phyloP scores from a whole-genome alignment of 169 alveolate species.

The Theileria sp. region DNA sequence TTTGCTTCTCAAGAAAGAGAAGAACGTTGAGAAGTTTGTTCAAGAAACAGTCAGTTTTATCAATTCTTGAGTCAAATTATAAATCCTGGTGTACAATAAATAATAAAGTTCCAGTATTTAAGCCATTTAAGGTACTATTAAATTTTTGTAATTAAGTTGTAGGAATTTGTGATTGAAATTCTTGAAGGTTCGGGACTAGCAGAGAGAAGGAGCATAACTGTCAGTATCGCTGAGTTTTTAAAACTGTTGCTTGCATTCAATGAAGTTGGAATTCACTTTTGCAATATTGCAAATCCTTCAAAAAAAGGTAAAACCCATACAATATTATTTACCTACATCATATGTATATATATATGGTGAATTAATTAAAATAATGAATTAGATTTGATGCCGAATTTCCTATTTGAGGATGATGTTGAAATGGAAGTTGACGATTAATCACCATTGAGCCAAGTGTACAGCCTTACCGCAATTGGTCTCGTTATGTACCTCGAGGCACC shows the following conservation, averaged over 20 bases:
- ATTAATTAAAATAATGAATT: not conserved
- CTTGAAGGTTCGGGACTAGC: constrained; percentile 74
- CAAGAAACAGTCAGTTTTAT: constrained; percentile 88
- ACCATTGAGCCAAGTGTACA: constrained; percentile 60
- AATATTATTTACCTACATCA: not conserved
- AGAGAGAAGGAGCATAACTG: constrained; percentile 80
- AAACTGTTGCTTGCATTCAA: constrained; percentile 84
- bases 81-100: constrained; percentile 84
- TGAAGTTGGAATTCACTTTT: constrained; percentile 86
- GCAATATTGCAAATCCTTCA: constrained; percentile 68
- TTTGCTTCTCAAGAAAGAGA: constrained; percentile 95
- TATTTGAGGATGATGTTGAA: constrained; percentile 47
- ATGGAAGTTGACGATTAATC: constrained; percentile 18
- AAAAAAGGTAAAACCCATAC: constrained; percentile 8
- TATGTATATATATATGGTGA: not conserved
- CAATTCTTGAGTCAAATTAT: constrained; percentile 91
- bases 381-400: constrained; percentile 49
- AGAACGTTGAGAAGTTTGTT: constrained; percentile 95
- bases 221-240: constrained; percentile 85
- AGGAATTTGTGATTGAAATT: constrained; percentile 63
- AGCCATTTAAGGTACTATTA: constrained; percentile 47
- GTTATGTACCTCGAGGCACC: constrained; percentile 74
- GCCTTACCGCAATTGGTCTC: constrained; percentile 74
- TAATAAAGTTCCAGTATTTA: constrained; percentile 63
- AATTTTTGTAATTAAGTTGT: not conserved